Evolutionary conservation across 495 filamentous ascomycete species (phyloP).

Genomic region (Echria macrotheca): DNA sequence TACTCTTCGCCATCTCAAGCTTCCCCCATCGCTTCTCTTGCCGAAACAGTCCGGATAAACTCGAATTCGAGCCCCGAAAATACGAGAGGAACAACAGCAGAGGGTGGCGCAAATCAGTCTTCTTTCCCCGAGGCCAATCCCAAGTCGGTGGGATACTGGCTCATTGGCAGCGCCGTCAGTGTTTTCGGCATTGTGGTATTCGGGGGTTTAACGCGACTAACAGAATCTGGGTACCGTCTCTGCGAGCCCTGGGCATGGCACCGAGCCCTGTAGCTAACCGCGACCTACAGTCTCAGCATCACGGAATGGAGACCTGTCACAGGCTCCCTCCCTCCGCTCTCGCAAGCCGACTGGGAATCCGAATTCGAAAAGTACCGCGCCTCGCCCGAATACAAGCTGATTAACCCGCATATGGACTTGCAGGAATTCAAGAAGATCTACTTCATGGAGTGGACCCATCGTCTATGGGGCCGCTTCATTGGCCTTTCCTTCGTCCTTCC

Average conservation of each 20-base stretch:
- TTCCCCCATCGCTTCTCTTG: background rate
- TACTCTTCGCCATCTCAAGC: slow-evolving; percentile 15
- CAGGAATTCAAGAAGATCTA: slow-evolving; percentile 97
- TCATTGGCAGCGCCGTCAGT: slow-evolving; percentile 81
- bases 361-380: slow-evolving; percentile 88
- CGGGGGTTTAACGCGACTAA: slow-evolving; percentile 86
- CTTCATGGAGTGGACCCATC: slow-evolving; percentile 98
- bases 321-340: slow-evolving; percentile 81
- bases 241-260: no score
- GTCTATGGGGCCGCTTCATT: slow-evolving; percentile 90
- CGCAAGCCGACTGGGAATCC: slow-evolving; percentile 70
- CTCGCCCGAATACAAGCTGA: slow-evolving; percentile 82
- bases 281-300: slow-evolving; percentile 72
- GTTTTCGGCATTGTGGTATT: slow-evolving; percentile 97
- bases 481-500: slow-evolving; percentile 86
- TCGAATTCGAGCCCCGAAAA: background rate
- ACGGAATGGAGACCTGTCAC: slow-evolving; percentile 99
- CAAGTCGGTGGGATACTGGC: slow-evolving; percentile 82
- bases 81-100: background rate
- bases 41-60: background rate
- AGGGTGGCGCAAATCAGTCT: slow-evolving; percentile 11
- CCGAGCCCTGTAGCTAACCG: no score
- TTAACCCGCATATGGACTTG: slow-evolving; percentile 88
- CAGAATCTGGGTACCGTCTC: slow-evolving; percentile 91
- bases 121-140: slow-evolving; percentile 69